Base-by-base conservation (phyloP, 768 basidiomycete genomes). In the Amanita fuliginea region DNA sequence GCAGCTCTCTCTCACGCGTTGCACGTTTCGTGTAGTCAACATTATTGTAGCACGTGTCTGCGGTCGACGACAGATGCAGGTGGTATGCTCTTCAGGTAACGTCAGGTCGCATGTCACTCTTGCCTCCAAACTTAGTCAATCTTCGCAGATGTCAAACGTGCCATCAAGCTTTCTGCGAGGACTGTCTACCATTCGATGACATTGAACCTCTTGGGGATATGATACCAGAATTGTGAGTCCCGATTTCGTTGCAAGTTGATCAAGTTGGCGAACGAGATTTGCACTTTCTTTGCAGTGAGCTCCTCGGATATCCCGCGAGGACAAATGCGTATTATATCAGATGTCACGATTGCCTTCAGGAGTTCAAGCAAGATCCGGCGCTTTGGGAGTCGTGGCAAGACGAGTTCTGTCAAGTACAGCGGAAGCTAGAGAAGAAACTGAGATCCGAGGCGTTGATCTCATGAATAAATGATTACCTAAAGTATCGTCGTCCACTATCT, bases 131-230 rank as follows among this genome's bases (percentile, higher is more conserved):
- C 30, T 32, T 16, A 19, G 11, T 4, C 6, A 40, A 39, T n/a
- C 30, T 18, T 26, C 43, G 16, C 45, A 79, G 78, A 52, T 81
- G 79, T 53, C 76, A 73, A 50, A 80, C 77, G 0, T 82, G 81
- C 56, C 71, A 75, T 13, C 61, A 68, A 46, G 77, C 80, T 1
- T 77, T 74, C 53, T 82, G 80, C 60, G 77, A 81, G 47, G 80
- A 81, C 54, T 81, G 80, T 58, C 53, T 82, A 35, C 73, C 76
- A 4, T 54, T 59, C 2, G 75, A 70, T 3, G 71, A 77, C 4
- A 62, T 78, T 30, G 70, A 72, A 26, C 66, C 73, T 11, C 61
- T 81, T 34, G 80, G 80, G 3, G 77, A 80, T 3, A 60, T 62
- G 1, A 55, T 81, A 4, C 80, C 80, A 13, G 78, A 82, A 60